Evolutionary conservation across 2,329 filamentous ascomycete species (phyloP), one percentile per base, ranked within the genome.

Genomic region (Epichloe sylvatica): DNA sequence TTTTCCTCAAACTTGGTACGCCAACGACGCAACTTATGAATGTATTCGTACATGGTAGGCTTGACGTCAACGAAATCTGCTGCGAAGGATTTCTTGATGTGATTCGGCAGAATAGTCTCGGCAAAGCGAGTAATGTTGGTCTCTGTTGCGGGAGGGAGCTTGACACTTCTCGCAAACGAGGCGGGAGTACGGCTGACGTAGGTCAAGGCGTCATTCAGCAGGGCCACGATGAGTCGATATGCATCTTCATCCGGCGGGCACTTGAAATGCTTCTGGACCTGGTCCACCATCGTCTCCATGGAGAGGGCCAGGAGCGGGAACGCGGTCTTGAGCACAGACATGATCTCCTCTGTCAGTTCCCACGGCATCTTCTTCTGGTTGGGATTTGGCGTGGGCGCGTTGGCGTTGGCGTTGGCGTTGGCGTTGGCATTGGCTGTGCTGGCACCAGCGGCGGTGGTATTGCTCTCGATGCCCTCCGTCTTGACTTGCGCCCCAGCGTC

Each of bases 261-360:
- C 70, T 98, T 98, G 78, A 98, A 98, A 68, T 97, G 85, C 73
- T 97, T 97, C 66, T 92, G 86, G 52, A 98, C 95, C 67, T 97
- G 91, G 63, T 98, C 92, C 33, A 97, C 90, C 89, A 97, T 98
- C 0, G 91, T 95, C 70, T 99, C 92, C 92, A 99, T 97, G 0
- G 91, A 96, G 41, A 97, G 72, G 9, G 94, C 92, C 58, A 99
- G 77, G 17, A 99, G 76, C 23, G 92, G 92, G 73, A 97, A 98
- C 0, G 91, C 90, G 6, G 92, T 97, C 74, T 98, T 97, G 49
- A 98, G 80, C 33, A 89, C 86, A 35, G 89, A 86, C 76, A 95
- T 89, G 53, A 98, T 88, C 63, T 97, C 90, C 58, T 98, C 92
- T 0, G 89, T 91, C 59, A 94, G 83, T 63, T 98, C 92, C 92